Evolutionary conservation across 768 basidiomycete genomes (phyloP), one percentile per base, ranked within the genome.

Genomic region (Calocybe gangraenosa): DNA sequence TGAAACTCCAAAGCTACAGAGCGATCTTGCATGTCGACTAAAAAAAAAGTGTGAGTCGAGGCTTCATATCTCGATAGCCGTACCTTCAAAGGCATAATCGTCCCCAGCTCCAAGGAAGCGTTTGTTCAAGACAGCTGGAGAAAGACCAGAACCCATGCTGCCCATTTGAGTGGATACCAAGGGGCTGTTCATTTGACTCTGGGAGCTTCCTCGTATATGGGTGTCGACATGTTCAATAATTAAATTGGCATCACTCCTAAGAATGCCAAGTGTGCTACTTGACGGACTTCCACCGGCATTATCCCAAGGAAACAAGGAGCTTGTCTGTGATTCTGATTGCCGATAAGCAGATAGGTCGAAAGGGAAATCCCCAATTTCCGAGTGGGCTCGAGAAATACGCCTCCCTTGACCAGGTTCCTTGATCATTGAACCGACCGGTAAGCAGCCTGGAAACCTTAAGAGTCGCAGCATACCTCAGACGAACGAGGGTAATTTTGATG

Each of bases 341-440:
- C 62, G 61, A 32, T 69, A 66, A 21, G 66, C 59, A 8, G 61
- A 52, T 4, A 72, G 48, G 36, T 75, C 74, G 40, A 77, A 54
- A 10, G 68, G 75, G 34, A 84, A 63, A 46, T 79, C 75, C 30
- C 73, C 77, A 19, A 76, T 48, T 7, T 70, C 55, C 33, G 78
- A 81, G 11, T 71, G 70, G 10, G 78, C 74, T 15, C 76, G 74
- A 36, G 88, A 87, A 25, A 66, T 67, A n/a, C 71, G 78, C 52
- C 89, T 87, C n/a, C 74, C 87, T 81, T 87, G 85, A 22, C 86
- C 89, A 37, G 88, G 88, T 66, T 90, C 87, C 89, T 89, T 54
- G n/a, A 49, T 43, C 3, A 20, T 33, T 21, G 18, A 30, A 9
- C 10, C 15, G 28, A 33, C 47, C 32, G 20, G 30, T 40, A 23